A percentile compares a stretch with the other conserved stretches of the same genome.
Evolutionary conservation across 2,329 filamentous ascomycete genomes (phyloP).

Genomic region (Fragosphaeria purpurea): DNA sequence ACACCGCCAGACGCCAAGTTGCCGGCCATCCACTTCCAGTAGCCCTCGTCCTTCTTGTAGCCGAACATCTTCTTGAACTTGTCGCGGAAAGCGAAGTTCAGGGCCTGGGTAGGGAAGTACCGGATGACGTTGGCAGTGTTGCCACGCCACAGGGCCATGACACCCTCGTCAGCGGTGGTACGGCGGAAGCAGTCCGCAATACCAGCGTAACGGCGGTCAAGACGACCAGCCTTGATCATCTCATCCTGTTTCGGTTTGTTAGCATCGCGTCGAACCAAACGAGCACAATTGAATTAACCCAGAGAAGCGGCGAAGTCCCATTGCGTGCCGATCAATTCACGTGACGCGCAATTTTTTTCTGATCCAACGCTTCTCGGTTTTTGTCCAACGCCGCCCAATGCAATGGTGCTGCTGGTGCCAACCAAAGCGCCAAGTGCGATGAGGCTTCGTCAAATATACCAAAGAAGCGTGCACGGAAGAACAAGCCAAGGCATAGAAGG

Average conservation of each 20-base stretch:
- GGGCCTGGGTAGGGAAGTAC: slow-evolving; percentile 99
- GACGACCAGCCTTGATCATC: slow-evolving; percentile 98
- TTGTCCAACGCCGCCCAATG: neutral
- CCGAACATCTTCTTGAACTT: slow-evolving; percentile 99
- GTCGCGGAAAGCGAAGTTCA: slow-evolving; percentile 99
- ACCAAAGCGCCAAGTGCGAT: too few relatives aligned
- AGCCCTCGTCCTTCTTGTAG: slow-evolving; percentile 99
- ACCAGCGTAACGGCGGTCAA: slow-evolving; percentile 92
- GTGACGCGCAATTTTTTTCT: neutral
- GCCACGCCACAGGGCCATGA: slow-evolving; percentile 94
- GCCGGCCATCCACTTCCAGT: slow-evolving; percentile 97
- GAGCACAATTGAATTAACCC: too few relatives aligned
- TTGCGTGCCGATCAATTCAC: neutral
- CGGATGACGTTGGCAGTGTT: slow-evolving; percentile 99
- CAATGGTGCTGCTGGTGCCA: neutral
- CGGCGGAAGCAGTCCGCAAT: slow-evolving; percentile 93
- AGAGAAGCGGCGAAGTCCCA: neutral
- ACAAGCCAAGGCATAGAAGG: too few relatives aligned
- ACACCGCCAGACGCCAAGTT: slow-evolving; percentile 99
- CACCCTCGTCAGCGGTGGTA: slow-evolving; percentile 83
- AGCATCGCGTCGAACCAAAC: slow-evolving; percentile 13
- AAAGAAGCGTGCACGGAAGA: neutral
- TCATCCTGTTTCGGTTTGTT: slow-evolving; percentile 64
- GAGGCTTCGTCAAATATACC: neutral
- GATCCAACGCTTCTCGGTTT: too few relatives aligned